Evolutionary conservation across 2,329 filamentous ascomycete genomes (phyloP).

Genomic region (Lecanoromycetidae sp.): DNA sequence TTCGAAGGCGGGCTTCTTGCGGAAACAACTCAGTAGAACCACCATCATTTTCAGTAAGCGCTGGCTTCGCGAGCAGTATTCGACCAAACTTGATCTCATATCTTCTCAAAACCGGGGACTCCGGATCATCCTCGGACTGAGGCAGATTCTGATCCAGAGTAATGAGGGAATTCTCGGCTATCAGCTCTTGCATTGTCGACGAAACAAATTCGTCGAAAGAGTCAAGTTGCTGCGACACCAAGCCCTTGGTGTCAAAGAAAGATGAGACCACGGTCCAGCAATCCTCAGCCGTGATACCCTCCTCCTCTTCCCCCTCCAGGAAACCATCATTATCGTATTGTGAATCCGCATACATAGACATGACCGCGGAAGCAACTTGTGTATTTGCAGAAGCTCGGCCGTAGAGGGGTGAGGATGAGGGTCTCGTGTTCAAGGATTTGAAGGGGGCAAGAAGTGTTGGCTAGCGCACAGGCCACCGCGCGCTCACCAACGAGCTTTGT

Average conservation of each 20-base stretch:
- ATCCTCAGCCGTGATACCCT: slow-evolving; percentile 73
- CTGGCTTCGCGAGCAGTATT: slow-evolving; percentile 76
- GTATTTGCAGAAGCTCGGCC: not conserved
- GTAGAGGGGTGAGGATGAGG: not conserved
- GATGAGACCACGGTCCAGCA: slow-evolving; percentile 97
- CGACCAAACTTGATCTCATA: slow-evolving; percentile 93
- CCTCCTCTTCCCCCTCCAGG: slow-evolving; percentile 50
- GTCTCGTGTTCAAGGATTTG: not conserved
- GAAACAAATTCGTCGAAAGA: slow-evolving; percentile 96
- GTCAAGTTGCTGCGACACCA: slow-evolving; percentile 94
- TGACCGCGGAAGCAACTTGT: slow-evolving; percentile 24
- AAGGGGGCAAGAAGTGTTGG: not conserved
- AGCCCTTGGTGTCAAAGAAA: slow-evolving; percentile 90
- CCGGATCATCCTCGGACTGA: slow-evolving; percentile 55
- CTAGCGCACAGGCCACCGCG: not conserved
- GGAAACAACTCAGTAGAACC: slow-evolving; percentile 75
- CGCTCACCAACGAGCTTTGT: not conserved
- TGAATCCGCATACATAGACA: slow-evolving; percentile 41
- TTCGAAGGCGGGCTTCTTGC: slow-evolving; percentile 89
- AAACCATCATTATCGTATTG: slow-evolving; percentile 59
- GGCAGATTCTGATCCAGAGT: slow-evolving; percentile 90
- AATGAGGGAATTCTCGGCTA: slow-evolving; percentile 81
- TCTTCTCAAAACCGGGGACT: slow-evolving; percentile 72
- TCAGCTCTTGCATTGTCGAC: slow-evolving; percentile 86
- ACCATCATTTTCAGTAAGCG: slow-evolving; percentile 86